These are phyloP conservation scores for Globisporangium nagaii DNA, from an alignment of 352 stramenopile species.

Conservation along the genomic window DNA sequence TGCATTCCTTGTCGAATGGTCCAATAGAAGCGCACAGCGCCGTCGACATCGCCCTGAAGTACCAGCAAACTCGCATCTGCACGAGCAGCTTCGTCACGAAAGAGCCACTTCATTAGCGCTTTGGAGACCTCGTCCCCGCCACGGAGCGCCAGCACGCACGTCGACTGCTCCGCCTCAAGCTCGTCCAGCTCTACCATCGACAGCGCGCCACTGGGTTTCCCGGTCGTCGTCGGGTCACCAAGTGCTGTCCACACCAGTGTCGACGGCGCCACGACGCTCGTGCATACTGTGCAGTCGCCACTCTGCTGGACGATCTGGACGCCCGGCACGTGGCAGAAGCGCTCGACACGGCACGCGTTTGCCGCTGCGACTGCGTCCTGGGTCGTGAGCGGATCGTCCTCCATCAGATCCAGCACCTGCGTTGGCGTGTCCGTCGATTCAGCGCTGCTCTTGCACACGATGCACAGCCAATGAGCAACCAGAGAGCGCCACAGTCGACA, in stretches of 20 bases:
- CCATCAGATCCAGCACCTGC: constrained; percentile 2
- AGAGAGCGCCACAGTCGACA: no score
- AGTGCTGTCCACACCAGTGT: constrained; percentile 27
- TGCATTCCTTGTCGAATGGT: background rate
- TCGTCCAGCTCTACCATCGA: constrained; percentile 31
- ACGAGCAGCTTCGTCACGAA: constrained; percentile 7
- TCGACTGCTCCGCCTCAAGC: constrained; percentile 67
- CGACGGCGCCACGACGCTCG: constrained; percentile 46
- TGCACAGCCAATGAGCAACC: background rate
- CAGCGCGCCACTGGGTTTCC: background rate
- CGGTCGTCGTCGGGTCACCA: background rate
- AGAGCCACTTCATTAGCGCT: constrained; percentile 22
- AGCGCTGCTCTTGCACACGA: background rate
- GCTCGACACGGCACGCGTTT: constrained; percentile 6
- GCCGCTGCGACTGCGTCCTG: background rate
- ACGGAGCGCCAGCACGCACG: constrained; percentile 23
- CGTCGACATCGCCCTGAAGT: constrained; percentile 61
- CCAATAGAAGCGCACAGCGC: constrained; percentile 30
- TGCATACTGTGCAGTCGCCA: constrained; percentile 28
- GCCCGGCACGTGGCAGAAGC: constrained; percentile 28
- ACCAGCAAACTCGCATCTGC: constrained; percentile 17
- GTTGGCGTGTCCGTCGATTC: constrained; percentile 2
- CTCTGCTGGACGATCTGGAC: constrained; percentile 25
- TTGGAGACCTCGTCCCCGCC: constrained; percentile 5
- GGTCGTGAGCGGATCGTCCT: background rate